Percentiles rank a stretch among this genome's conserved stretches.
Evolutionary conservation across 2,329 filamentous ascomycete genomes (phyloP).

Genomic region (Rutstroemia sp.): DNA sequence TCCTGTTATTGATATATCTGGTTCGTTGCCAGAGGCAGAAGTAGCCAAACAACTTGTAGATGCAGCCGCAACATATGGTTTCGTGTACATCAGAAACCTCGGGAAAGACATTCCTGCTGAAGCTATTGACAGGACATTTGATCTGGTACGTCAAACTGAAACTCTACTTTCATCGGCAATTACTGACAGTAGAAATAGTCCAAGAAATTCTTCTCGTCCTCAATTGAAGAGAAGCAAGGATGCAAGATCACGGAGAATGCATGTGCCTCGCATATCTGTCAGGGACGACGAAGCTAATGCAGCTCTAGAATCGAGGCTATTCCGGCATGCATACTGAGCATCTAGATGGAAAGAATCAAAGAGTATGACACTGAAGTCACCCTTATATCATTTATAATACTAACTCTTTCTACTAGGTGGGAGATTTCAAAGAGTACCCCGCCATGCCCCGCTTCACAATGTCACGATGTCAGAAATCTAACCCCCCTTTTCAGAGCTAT

Average conservation of each 20-base stretch:
- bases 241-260: slow-evolving; percentile 65
- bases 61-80: slow-evolving; percentile 77
- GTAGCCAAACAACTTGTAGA: slow-evolving; percentile 65
- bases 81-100: slow-evolving; percentile 78
- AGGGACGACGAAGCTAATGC: slow-evolving; percentile 9
- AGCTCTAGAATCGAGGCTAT: slow-evolving; percentile 74
- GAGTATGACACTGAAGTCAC: slow-evolving; percentile 41
- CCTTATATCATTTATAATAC: slow-evolving; percentile 9
- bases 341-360: slow-evolving; percentile 75
- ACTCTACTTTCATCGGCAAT: not conserved
- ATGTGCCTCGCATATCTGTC: slow-evolving; percentile 13
- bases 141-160: slow-evolving; percentile 46
- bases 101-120: slow-evolving; percentile 58
- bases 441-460: not conserved
- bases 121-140: slow-evolving; percentile 65
- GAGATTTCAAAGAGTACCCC: slow-evolving; percentile 77
- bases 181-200: slow-evolving; percentile 41
- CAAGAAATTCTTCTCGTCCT: slow-evolving; percentile 63
- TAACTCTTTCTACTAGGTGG: slow-evolving; percentile 42
- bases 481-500: slow-evolving; percentile 57
- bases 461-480: too few species aligned
- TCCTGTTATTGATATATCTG: slow-evolving; percentile 76
- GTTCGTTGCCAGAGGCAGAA: slow-evolving; percentile 43
- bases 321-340: slow-evolving; percentile 81
- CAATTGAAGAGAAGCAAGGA: slow-evolving; percentile 62